These are phyloP conservation scores for Hyaloperonospora brassicae DNA, from an alignment of 352 stramenopile species.

Conservation along the genomic window DNA sequence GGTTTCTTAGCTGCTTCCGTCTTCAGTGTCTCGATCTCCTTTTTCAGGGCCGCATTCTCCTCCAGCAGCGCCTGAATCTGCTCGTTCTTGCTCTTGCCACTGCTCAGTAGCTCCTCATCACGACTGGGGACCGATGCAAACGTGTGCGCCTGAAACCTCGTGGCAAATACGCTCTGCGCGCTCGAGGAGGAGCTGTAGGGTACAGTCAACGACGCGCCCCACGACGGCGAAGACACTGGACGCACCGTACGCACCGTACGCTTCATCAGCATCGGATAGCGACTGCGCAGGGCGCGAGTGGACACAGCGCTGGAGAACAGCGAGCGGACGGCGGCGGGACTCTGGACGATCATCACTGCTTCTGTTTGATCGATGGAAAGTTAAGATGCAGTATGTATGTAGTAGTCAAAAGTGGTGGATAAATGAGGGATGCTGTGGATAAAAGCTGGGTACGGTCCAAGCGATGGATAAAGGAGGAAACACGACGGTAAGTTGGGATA, in stretches of 20 bases:
- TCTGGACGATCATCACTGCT: conserved; percentile 19
- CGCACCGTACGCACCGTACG: conserved; percentile 13
- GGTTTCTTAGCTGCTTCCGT: conserved; percentile 47
- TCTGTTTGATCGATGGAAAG: background rate
- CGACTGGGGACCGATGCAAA: conserved; percentile 45
- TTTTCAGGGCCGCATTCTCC: conserved; percentile 68
- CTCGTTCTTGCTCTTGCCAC: conserved; percentile 32
- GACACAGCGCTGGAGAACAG: conserved; percentile 19
- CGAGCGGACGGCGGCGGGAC: conserved; percentile 23
- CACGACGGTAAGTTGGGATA: too few species aligned
- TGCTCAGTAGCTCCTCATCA: conserved; percentile 27
- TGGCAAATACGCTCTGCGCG: conserved; percentile 16
- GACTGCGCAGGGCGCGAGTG: conserved; percentile 10
- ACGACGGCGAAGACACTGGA: conserved; percentile 14
- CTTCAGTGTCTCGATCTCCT: conserved; percentile 53
- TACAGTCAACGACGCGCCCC: background rate
- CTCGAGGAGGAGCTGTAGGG: conserved; percentile 11
- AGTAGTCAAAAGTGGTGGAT: too few species aligned
- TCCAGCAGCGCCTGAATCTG: conserved; percentile 67
- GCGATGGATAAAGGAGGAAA: too few species aligned
- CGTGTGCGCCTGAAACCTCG: conserved; percentile 31
- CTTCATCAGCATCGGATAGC: conserved; percentile 16
- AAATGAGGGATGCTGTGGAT: too few species aligned
- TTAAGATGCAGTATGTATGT: background rate
- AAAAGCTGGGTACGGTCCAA: too few species aligned